These are phyloP conservation scores for Coniochaeta prunicola DNA, from an alignment of 2,329 filamentous ascomycete genomes.

Conservation along the genomic window DNA sequence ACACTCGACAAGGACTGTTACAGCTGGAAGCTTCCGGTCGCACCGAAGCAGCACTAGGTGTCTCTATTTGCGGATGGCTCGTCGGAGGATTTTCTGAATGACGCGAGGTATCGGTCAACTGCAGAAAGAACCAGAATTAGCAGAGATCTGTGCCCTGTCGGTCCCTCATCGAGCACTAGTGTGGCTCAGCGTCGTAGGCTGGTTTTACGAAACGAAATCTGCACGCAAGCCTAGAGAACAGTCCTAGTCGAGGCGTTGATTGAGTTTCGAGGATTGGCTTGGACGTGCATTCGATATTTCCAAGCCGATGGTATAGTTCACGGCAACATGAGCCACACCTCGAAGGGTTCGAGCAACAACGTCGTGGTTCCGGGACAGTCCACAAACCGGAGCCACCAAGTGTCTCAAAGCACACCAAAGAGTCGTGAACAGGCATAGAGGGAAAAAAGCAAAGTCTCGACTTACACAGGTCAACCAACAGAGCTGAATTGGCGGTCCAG, in stretches of 20 bases:
- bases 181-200: not conserved
- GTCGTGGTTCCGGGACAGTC: not conserved
- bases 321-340: too few species aligned
- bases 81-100: slow-evolving; percentile 2
- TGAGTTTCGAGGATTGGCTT: too few species aligned
- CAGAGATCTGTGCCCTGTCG: slow-evolving; percentile 20
- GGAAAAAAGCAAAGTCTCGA: not conserved
- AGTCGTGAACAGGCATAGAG: not conserved
- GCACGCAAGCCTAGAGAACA: too few species aligned
- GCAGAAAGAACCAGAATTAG: slow-evolving; percentile 27
- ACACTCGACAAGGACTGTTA: not conserved
- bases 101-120: slow-evolving; percentile 23
- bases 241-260: too few species aligned
- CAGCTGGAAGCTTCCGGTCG: slow-evolving; percentile 3
- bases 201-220: too few species aligned
- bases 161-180: slow-evolving; percentile 1
- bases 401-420: not conserved
- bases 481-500: not conserved
- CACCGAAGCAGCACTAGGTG: not conserved
- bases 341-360: not conserved
- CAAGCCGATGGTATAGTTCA: not conserved
- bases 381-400: not conserved
- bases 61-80: not conserved
- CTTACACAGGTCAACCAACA: not conserved
- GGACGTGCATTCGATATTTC: too few species aligned